Conservation (phyloP, 2,329 filamentous ascomycete genomes). For the Alternaria infectoria region DNA sequence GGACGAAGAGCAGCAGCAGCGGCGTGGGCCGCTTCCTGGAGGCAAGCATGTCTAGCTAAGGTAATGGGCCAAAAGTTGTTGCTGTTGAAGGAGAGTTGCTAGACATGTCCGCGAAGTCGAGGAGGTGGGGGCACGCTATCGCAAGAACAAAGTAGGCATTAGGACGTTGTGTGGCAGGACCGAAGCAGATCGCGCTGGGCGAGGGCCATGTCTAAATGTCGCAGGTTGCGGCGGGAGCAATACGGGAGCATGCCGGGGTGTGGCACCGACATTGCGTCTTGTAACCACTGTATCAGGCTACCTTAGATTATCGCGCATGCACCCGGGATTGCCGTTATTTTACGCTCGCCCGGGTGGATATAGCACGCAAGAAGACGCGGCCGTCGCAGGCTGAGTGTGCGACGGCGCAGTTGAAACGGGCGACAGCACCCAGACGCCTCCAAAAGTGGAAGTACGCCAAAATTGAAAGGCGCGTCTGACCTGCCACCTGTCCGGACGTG, state of each 20-base stretch:
- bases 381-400: background rate
- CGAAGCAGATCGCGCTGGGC: constrained; percentile 11
- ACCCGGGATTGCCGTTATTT: constrained; percentile 13
- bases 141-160: background rate
- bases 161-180: constrained; percentile 12
- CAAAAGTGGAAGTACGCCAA: background rate
- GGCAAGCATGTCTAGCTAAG: constrained; percentile 37
- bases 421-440: background rate
- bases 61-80: constrained; percentile 10
- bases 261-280: constrained; percentile 22
- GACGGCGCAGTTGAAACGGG: background rate
- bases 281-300: constrained; percentile 31
- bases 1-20: constrained; percentile 33
- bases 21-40: constrained; percentile 40
- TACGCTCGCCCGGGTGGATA: constrained; percentile 5
- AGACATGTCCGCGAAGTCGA: constrained; percentile 23
- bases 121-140: constrained; percentile 1
- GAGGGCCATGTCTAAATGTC: constrained; percentile 22
- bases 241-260: constrained; percentile 12
- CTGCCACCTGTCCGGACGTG: background rate
- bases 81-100: constrained; percentile 24
- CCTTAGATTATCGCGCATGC: constrained; percentile 17
- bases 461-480: background rate
- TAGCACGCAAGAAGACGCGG: constrained; percentile 1
- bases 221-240: constrained; percentile 17